Base-by-base conservation (phyloP, 2,329 filamentous ascomycete species). In the Sporothrix phasma region DNA sequence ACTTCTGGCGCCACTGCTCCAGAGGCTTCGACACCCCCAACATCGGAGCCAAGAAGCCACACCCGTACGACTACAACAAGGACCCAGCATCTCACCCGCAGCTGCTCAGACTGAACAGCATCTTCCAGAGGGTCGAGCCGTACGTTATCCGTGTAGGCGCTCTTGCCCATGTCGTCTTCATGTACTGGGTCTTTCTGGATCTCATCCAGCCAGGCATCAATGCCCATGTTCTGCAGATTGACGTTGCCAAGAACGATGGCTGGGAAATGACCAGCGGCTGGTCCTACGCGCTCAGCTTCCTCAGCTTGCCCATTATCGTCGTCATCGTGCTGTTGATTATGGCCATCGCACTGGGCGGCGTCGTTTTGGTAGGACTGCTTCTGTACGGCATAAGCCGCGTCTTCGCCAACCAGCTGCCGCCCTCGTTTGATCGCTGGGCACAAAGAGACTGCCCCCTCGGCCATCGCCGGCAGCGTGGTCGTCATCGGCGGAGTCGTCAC, bases 171-270 rank as follows among this genome's bases (percentile, higher is more conserved):
- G 11, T 24, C 4, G 6, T 15, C 1, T 24, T 66, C 6, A 2
- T 64, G 22, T 62, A 62, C 62, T 66, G 65, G 65, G 53, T 59
- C 45, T 64, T 66, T 19, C 62, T 66, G 10, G 65, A 66, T 31
- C 65, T 66, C 39, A n/a, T 64, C 13, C 65, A 66, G 62, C 58
- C 59, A 11, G 1, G 10, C 6, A 15, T 63, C 45, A 64, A 64
- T 37, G 26, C 31, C 2, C 59, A 60, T 29, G 17, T 66, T 4
- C 51, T 66, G 5, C 49, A 47, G 13, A 58, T 66, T 26, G 62
- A 66, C 43, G 22, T n/a, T 46, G 37, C 19, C 29, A 46, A 46
- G n/a, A n/a, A 37, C 19, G 8, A 45, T 0, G 56, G 58, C 22
- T 64, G 63, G 58, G 8, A 47, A 1, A 13, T 64, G 3, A 31